phyloP scores from a whole-genome alignment of 2,329 filamentous ascomycete species.

The Hypoxylon rubiginosum region DNA sequence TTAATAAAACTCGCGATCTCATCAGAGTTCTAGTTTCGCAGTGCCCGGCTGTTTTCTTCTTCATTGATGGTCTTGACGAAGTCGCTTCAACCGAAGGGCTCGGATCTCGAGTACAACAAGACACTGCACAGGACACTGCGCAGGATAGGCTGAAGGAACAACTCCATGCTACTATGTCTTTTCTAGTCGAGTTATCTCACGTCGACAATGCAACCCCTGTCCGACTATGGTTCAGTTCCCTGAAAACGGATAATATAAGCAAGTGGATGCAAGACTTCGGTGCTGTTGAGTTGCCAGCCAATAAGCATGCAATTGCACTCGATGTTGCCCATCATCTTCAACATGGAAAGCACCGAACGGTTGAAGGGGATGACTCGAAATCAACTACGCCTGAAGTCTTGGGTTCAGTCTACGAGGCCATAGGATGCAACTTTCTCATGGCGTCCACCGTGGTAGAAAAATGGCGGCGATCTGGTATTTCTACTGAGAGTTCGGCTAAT shows the following conservation, averaged over 20 bases:
- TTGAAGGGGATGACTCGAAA: background rate
- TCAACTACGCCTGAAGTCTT: background rate
- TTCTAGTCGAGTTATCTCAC: background rate
- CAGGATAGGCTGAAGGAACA: background rate
- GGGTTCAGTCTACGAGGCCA: background rate
- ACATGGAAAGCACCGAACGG: background rate
- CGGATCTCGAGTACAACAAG: background rate
- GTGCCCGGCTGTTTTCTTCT: background rate
- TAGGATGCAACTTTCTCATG: constrained; percentile 1
- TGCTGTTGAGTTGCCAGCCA: background rate
- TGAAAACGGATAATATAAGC: background rate
- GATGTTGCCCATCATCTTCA: background rate
- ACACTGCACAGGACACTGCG: background rate
- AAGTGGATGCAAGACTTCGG: background rate
- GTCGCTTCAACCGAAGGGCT: background rate
- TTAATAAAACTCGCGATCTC: background rate
- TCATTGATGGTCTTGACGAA: background rate
- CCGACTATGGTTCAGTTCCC: background rate
- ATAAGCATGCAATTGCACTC: background rate
- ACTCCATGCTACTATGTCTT: background rate
- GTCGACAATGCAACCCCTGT: background rate
- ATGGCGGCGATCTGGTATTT: background rate
- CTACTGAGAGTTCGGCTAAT: background rate
- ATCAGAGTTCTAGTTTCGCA: background rate
- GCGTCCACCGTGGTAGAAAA: background rate